phyloP scores from a whole-genome alignment of 2,329 filamentous ascomycete species.

The Penicillium sp. region DNA sequence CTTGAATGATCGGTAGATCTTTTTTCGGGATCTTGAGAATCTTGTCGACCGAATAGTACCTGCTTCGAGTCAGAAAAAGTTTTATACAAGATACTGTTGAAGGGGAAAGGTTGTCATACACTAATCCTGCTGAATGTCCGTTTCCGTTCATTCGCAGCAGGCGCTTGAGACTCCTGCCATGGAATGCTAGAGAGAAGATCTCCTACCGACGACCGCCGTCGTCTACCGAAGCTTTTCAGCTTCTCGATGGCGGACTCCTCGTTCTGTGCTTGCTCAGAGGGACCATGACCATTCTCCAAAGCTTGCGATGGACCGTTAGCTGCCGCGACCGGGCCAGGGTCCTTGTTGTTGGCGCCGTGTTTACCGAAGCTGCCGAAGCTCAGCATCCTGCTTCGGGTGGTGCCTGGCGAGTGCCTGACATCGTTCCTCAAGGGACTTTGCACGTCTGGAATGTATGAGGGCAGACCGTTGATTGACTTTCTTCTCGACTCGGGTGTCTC shows the following conservation, averaged over 20 bases:
- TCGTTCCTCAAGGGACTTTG: constrained; percentile 26
- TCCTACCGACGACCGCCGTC: constrained; percentile 27
- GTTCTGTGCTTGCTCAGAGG: constrained; percentile 13
- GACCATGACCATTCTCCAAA: constrained; percentile 3
- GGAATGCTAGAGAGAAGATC: constrained; percentile 21
- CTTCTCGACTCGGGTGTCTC: constrained; percentile 21
- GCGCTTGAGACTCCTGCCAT: constrained; percentile 13
- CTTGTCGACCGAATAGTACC: constrained; percentile 19
- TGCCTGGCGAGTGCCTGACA: constrained; percentile 24
- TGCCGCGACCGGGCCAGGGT: constrained; percentile 20
- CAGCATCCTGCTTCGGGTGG: constrained; percentile 25
- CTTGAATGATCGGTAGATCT: background rate
- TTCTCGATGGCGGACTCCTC: constrained; percentile 27
- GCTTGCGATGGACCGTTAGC: constrained; percentile 15
- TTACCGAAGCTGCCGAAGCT: constrained; percentile 25
- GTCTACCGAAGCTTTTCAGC: constrained; percentile 28
- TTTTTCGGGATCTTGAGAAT: constrained; percentile 3
- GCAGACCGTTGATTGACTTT: constrained; percentile 21
- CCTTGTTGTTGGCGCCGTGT: constrained; percentile 17
- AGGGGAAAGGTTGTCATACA: constrained; percentile 10
- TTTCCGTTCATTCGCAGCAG: constrained; percentile 12
- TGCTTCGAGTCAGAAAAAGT: constrained; percentile 12
- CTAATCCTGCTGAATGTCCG: constrained; percentile 20
- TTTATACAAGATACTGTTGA: background rate
- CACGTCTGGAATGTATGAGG: constrained; percentile 16